A percentile compares a stretch with the other conserved stretches of the same genome.
These are phyloP conservation scores for Aspergillus campestris DNA, from an alignment of 495 filamentous ascomycete genomes.

Conservation along the genomic window DNA sequence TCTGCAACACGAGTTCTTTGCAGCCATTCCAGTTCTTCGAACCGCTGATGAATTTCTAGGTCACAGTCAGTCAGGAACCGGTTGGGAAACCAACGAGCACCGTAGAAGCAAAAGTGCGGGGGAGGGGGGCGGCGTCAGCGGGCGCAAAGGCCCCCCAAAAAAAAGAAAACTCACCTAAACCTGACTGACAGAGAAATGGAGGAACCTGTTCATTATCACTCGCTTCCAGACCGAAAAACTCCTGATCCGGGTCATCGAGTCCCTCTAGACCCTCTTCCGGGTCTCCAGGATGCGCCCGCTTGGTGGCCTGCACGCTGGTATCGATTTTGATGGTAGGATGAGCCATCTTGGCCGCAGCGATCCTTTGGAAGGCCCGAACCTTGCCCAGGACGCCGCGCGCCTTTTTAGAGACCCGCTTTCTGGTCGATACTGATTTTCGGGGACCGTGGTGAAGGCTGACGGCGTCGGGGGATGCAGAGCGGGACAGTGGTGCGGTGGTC, in stretches of 20 bases:
- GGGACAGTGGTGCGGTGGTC: conserved; percentile 24
- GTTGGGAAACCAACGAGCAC: too few relatives aligned
- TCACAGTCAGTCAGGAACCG: background rate
- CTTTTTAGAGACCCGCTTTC: conserved; percentile 32
- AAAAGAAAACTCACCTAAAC: conserved; percentile 27
- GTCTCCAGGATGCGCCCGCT: conserved; percentile 33
- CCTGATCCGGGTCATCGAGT: conserved; percentile 21
- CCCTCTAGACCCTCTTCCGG: conserved; percentile 26
- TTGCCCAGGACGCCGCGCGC: conserved; percentile 42
- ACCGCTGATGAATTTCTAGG: conserved; percentile 38
- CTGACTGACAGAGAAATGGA: conserved; percentile 35
- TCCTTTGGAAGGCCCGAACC: conserved; percentile 37
- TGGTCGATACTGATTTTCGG: conserved; percentile 24
- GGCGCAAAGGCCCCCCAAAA: background rate
- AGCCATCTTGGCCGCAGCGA: conserved; percentile 40
- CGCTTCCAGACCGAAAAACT: conserved; percentile 24
- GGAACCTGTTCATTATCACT: conserved; percentile 32
- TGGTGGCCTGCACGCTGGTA: conserved; percentile 33
- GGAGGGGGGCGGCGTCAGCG: background rate
- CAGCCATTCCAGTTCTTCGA: conserved; percentile 42
- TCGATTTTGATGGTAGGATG: conserved; percentile 41
- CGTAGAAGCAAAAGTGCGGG: too few relatives aligned
- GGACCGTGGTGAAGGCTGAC: conserved; percentile 23
- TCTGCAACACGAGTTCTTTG: conserved; percentile 32
- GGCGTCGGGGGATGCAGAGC: conserved; percentile 27